These are phyloP conservation scores for Kewa caespitosa DNA, from an alignment of 179 eudicot species.

Conservation along the genomic window DNA sequence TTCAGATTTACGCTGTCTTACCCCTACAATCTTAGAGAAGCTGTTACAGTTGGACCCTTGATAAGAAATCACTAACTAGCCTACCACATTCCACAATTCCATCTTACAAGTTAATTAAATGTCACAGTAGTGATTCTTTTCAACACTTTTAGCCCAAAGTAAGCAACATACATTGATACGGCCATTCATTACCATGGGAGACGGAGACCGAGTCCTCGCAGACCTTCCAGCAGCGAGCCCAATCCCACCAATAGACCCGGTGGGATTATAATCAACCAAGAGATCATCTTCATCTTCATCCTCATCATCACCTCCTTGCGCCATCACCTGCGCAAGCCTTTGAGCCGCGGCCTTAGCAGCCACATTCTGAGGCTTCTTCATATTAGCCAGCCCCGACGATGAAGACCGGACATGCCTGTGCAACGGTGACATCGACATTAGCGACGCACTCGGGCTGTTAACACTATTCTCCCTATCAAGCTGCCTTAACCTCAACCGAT, in stretches of 20 bases:
- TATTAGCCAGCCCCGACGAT: conserved; percentile 33
- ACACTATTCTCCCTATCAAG: conserved; percentile 41
- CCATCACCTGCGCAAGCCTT: conserved; percentile 83
- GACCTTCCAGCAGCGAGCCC: conserved; percentile 70
- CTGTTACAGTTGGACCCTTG: neutral
- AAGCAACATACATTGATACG: neutral
- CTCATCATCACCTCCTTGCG: conserved; percentile 52
- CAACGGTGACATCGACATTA: conserved; percentile 35
- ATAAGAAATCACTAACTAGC: neutral
- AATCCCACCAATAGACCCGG: conserved; percentile 40
- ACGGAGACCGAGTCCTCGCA: conserved; percentile 45
- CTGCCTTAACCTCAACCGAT: conserved; percentile 46
- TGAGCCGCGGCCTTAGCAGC: conserved; percentile 84
- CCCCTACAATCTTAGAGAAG: neutral
- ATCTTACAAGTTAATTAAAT: neutral
- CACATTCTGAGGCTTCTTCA: conserved; percentile 58
- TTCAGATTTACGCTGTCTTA: neutral
- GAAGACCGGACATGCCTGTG: conserved; percentile 63
- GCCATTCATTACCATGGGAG: conserved; percentile 51
- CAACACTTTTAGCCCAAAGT: neutral
- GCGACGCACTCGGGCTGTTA: conserved; percentile 38
- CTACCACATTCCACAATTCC: neutral
- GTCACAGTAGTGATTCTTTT: neutral
- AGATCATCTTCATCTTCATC: conserved; percentile 82
- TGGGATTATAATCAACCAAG: conserved; percentile 46